Conservation (phyloP, 2,329 filamentous ascomycete genomes). For the Aspergillus sp. region DNA sequence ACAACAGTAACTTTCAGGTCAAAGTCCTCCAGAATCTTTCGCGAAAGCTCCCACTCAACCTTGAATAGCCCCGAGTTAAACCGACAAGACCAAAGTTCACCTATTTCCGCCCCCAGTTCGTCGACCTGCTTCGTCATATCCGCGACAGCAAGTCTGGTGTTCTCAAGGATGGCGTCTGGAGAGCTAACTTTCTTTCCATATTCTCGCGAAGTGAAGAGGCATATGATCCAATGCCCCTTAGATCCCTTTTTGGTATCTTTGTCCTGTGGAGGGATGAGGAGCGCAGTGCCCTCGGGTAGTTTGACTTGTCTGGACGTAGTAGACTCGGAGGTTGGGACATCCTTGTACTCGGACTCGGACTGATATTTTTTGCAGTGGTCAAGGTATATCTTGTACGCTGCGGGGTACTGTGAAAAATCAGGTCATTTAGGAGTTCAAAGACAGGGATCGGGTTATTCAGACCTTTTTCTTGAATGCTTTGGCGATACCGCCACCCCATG, state of each 20-base stretch:
- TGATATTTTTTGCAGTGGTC: slow-evolving; percentile 43
- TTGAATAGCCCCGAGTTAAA: slow-evolving; percentile 59
- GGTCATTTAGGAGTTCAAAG: too few species aligned
- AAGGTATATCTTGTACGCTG: slow-evolving; percentile 48
- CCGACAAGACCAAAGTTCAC: slow-evolving; percentile 48
- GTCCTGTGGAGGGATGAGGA: slow-evolving; percentile 53
- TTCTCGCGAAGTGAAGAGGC: slow-evolving; percentile 55
- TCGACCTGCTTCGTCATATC: slow-evolving; percentile 47
- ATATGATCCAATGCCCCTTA: slow-evolving; percentile 54
- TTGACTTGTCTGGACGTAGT: slow-evolving; percentile 13
- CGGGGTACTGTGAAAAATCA: slow-evolving; percentile 43
- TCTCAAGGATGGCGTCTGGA: slow-evolving; percentile 45
- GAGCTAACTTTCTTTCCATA: slow-evolving; percentile 45
- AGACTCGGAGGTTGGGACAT: not conserved
- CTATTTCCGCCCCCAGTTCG: slow-evolving; percentile 23
- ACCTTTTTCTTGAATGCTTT: slow-evolving; percentile 45
- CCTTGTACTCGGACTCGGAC: slow-evolving; percentile 10
- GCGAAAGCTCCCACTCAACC: slow-evolving; percentile 54
- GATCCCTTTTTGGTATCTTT: slow-evolving; percentile 22
- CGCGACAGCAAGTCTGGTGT: slow-evolving; percentile 49
- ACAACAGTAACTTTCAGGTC: slow-evolving; percentile 36
- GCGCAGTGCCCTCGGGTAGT: slow-evolving; percentile 46
- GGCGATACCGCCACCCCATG: slow-evolving; percentile 61
- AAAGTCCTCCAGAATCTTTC: slow-evolving; percentile 39
- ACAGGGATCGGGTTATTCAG: too few species aligned